A percentile compares a stretch with the other conserved stretches of the same genome.
Evolutionary conservation across 805 yeast species (phyloP).

Genomic region (Nakazawaea ernobii): DNA sequence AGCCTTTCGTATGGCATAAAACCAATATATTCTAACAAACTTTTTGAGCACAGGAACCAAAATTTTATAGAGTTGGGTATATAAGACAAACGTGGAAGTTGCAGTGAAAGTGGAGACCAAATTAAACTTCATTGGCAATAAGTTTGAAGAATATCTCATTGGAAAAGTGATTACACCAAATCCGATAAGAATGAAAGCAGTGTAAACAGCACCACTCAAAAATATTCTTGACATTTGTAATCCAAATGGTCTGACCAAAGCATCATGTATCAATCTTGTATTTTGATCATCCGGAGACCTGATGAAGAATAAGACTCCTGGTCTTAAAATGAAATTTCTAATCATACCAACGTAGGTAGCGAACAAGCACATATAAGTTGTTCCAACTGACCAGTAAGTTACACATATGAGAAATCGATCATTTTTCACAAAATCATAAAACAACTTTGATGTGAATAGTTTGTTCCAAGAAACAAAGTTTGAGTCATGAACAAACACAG

Average conservation of each 20-base stretch:
- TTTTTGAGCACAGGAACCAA: constrained; percentile 1
- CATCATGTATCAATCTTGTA: constrained; percentile 80
- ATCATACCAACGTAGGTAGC: constrained; percentile 85
- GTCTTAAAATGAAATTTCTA: constrained; percentile 64
- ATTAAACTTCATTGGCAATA: constrained; percentile 19
- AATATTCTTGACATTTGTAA: constrained; percentile 70
- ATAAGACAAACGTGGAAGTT: constrained; percentile 17
- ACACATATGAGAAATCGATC: constrained; percentile 11
- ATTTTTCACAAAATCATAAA: background rate
- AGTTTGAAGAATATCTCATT: constrained; percentile 32
- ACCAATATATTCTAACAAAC: constrained; percentile 55
- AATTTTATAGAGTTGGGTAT: constrained; percentile 18
- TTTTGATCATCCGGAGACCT: constrained; percentile 94
- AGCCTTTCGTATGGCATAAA: constrained; percentile 45
- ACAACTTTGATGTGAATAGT: constrained; percentile 3
- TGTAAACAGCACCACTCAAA: constrained; percentile 70
- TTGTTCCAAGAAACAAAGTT: constrained; percentile 6
- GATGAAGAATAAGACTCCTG: constrained; percentile 87
- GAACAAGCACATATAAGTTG: constrained; percentile 79
- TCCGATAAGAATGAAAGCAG: constrained; percentile 66
- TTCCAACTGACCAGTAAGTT: constrained; percentile 67
- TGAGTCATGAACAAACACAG: constrained; percentile 33
- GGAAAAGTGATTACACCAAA: constrained; percentile 61
- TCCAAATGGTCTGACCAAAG: constrained; percentile 67
- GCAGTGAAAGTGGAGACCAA: background rate